Evolutionary conservation across 176 grass and related monocot genomes (phyloP).

Genomic region (Bothriochloa decipiens): DNA sequence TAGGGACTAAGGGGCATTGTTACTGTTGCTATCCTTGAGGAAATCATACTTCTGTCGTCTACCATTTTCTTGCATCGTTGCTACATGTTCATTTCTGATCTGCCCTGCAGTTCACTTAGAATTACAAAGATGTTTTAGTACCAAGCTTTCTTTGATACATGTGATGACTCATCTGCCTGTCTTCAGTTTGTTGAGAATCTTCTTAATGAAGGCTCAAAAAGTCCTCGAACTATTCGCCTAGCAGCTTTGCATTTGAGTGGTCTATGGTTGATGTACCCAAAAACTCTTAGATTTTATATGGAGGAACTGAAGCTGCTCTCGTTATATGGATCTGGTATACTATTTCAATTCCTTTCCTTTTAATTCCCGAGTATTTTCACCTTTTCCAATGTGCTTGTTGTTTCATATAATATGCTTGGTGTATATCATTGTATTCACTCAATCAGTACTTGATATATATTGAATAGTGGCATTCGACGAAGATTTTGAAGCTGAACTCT

Average conservation of each 20-base stretch:
- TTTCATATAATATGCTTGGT: constrained; percentile 29
- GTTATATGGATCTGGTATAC: constrained; percentile 90
- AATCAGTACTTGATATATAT: constrained; percentile 24
- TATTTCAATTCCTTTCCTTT: constrained; percentile 21
- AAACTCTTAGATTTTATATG: constrained; percentile 87
- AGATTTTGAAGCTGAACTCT: constrained; percentile 96
- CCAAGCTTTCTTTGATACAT: constrained; percentile 26
- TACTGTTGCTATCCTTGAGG: background rate
- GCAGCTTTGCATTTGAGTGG: constrained; percentile 90
- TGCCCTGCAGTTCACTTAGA: background rate
- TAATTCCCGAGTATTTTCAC: constrained; percentile 27
- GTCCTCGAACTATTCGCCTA: constrained; percentile 86
- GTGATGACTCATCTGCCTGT: constrained; percentile 25
- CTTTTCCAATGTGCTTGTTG: constrained; percentile 12
- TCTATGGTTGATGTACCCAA: constrained; percentile 80
- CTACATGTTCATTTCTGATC: constrained; percentile 3
- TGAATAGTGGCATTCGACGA: constrained; percentile 93
- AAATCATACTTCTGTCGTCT: background rate
- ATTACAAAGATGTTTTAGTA: constrained; percentile 6
- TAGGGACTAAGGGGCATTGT: background rate
- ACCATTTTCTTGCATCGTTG: background rate
- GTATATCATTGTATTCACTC: constrained; percentile 35
- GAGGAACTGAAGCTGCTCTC: constrained; percentile 83
- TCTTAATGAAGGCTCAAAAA: constrained; percentile 85
- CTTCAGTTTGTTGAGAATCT: constrained; percentile 84